Base-by-base conservation (phyloP, 352 stramenopile genomes). In the Globisporangium polare region DNA sequence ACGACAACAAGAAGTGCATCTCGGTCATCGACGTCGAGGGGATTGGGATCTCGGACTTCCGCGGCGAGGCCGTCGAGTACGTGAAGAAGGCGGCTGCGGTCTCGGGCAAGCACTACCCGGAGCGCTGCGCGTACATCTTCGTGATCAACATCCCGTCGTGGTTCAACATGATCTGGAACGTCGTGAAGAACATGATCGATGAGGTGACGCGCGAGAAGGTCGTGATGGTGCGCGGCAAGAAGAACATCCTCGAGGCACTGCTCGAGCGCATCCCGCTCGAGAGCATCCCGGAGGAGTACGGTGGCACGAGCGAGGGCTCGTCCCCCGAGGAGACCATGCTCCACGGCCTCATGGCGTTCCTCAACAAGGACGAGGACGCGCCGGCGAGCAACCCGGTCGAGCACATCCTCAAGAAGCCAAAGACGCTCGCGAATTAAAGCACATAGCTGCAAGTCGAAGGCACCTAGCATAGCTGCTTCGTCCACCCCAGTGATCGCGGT, bases 81-180 rank as follows among this genome's bases (percentile, higher is more conserved):
- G 79, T 96, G 58, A 80, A 79, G 52, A 89, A 90, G 58, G 77
- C 80, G 4, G 71, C 84, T 5, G 72, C 69, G 0, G 72, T 97
- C 33, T 97, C 96, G 45, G 89, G 89, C 29, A 83, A 83, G 47
- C 92, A 98, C 71, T 98, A 97, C 70, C 95, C 95, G 1, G 88
- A 97, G 68, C 82, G 95, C 20, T 96, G 88, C 41, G 88, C 94
- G 60, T 96, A 94, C 66, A 98, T 97, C 53, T 90, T 98, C 24
- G 77, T 98, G 31, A 89, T 98, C 61, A 98, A 98, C 73, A 89
- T 97, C 35, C 95, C 95, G 15, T 93, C 79, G 46, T 98, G 95
- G 95, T 97, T 98, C 69, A 89, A 84, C 58, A 80, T 89, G 46
- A 78, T 98, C 50, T 98, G 94, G 80, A 97, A 96, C 69, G 79